phyloP scores from a whole-genome alignment of 163 green algal genomes.

The Coccomyxa subellipsoidea region DNA sequence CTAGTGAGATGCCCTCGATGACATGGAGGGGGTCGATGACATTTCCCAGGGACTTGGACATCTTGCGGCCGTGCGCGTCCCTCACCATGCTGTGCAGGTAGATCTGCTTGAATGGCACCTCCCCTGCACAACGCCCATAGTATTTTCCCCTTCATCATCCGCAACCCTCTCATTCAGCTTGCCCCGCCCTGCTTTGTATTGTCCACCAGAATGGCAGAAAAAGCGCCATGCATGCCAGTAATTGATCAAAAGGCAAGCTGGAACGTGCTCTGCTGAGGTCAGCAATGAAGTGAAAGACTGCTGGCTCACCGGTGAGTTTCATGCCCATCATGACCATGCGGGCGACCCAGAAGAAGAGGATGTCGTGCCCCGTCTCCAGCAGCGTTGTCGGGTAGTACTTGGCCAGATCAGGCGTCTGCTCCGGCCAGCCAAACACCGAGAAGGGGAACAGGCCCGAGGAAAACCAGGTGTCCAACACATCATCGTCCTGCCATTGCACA shows the following conservation, averaged over 20 bases:
- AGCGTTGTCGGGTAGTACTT: constrained; percentile 90
- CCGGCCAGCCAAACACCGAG: constrained; percentile 90
- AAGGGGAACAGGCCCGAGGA: constrained; percentile 97
- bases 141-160: no score
- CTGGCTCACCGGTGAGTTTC: constrained; percentile 69
- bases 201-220: neutral
- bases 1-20: constrained; percentile 93
- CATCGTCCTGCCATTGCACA: constrained; percentile 78
- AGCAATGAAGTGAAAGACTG: neutral
- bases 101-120: constrained; percentile 87
- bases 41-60: constrained; percentile 97
- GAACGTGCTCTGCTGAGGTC: neutral
- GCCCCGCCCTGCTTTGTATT: neutral
- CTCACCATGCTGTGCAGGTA: constrained; percentile 97
- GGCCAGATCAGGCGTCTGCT: constrained; percentile 75
- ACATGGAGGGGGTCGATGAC: constrained; percentile 97
- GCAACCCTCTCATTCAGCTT: neutral
- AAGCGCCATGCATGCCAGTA: no score
- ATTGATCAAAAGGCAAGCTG: no score
- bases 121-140: constrained; percentile 26
- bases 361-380: constrained; percentile 98
- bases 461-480: constrained; percentile 99
- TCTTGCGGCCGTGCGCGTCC: constrained; percentile 97
- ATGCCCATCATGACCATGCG: constrained; percentile 99
- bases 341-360: constrained; percentile 99